A percentile compares a stretch with the other conserved stretches of the same genome.
Conservation (phyloP, 2,329 filamentous ascomycete species). For the Apiospora marii region DNA sequence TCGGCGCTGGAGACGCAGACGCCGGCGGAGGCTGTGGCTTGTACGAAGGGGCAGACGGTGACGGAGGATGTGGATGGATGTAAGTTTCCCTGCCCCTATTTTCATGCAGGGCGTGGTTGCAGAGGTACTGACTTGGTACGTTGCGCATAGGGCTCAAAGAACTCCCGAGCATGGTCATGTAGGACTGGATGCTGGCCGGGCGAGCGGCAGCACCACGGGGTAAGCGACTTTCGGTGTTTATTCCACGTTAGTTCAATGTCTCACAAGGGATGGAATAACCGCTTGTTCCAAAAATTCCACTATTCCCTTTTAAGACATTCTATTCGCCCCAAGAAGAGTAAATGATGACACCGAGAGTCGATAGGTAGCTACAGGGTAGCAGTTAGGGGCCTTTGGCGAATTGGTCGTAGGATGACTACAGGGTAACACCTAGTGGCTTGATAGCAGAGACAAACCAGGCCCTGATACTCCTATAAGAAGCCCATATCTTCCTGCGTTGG, state of each 20-base stretch:
- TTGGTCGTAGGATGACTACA: too few species aligned
- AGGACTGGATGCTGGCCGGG: too few species aligned
- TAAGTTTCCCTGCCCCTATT: neutral
- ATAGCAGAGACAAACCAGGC: neutral
- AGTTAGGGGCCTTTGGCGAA: too few species aligned
- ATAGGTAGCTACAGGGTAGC: too few species aligned
- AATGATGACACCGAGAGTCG: too few species aligned
- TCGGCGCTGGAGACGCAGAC: constrained; percentile 40
- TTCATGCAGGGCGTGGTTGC: neutral
- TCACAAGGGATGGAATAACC: too few species aligned
- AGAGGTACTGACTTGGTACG: neutral
- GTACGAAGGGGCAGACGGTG: constrained; percentile 38
- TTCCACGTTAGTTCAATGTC: too few species aligned
- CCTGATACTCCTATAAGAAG: neutral
- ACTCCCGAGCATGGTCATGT: constrained; percentile 16
- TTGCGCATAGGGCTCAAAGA: neutral
- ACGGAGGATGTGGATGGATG: constrained; percentile 35
- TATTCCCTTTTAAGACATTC: too few species aligned
- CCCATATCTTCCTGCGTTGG: neutral
- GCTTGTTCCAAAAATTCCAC: too few species aligned
- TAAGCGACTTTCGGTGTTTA: too few species aligned
- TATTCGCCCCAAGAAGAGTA: too few species aligned
- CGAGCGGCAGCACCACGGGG: too few species aligned
- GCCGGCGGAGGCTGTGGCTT: constrained; percentile 38
- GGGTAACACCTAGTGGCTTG: neutral